Evolutionary conservation across 2,329 filamentous ascomycete genomes (phyloP), one percentile per base, ranked within the genome.

Genomic region (Pseudogymnoascus sp.): DNA sequence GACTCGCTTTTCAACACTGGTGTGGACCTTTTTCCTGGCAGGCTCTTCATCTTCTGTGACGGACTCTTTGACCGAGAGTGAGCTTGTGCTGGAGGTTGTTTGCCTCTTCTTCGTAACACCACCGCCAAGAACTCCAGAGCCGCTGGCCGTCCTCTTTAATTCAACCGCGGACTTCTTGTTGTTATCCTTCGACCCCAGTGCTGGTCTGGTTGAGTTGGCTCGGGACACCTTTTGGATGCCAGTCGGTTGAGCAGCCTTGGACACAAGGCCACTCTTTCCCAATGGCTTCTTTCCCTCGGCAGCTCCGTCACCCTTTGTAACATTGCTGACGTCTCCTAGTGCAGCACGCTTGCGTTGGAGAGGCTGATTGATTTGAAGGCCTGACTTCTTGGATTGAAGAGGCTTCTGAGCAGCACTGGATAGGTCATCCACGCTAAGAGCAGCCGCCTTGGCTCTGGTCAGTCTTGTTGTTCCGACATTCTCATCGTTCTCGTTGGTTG

Each of bases 401-500:
- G 85, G 80, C 71, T 87, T 88, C 72, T 84, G 84, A 33, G 81
- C 77, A 70, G 58, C 67, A 45, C 29, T 85, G 23, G 79, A 76
- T 62, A 78, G 76, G 61, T 88, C 88, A 69, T 88, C 87, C 69
- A 80, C 83, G 72, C 79, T 81, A 65, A 83, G 81, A 58, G 89
- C 88, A 63, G 91, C 91, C 61, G 92, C 87, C 80, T 97, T 97
- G 68, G 94, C 92, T 78, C 94, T 86, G 71, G 94, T 97, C 74
- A 97, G 80, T 78, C 92, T 91, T 78, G 89, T 91, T 65, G 89
- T 86, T 21, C 69, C 78, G 67, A 77, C 83, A 75, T 96, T 96
- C 80, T 97, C 94, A 75, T 97, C 93, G 74, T 97, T 97, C 81
- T 97, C 92, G 76, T 95, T 94, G 68, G 88, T 89, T 71, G 88